These are phyloP conservation scores for Rhizopogon vulgaris DNA, from an alignment of 768 basidiomycete species.

Conservation along the genomic window DNA sequence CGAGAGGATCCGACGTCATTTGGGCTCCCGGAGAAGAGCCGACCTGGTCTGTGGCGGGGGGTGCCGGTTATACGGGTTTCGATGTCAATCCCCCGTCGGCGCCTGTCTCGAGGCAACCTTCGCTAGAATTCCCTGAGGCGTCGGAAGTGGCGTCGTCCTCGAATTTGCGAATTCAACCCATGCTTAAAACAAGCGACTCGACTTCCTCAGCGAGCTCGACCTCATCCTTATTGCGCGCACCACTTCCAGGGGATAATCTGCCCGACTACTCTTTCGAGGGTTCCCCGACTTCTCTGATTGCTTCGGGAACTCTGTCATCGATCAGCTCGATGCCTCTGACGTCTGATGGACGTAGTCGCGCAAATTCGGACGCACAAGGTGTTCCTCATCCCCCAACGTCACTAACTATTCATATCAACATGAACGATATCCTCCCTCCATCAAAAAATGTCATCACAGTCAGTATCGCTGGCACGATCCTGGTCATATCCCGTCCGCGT, in stretches of 20 bases:
- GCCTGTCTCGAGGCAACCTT: constrained; percentile 39
- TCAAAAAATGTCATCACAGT: constrained; percentile 62
- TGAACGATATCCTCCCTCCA: constrained; percentile 68
- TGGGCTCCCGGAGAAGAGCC: constrained; percentile 51
- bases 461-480: constrained; percentile 56
- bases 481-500: constrained; percentile 43
- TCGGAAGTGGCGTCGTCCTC: constrained; percentile 12
- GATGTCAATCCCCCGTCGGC: constrained; percentile 42
- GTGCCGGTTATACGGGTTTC: constrained; percentile 66
- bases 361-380: constrained; percentile 27
- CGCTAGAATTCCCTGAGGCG: constrained; percentile 38
- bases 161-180: constrained; percentile 15
- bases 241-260: constrained; percentile 57
- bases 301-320: constrained; percentile 36
- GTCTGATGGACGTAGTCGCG: constrained; percentile 30
- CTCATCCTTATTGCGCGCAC: constrained; percentile 67
- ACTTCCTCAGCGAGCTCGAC: constrained; percentile 35
- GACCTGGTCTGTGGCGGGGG: constrained; percentile 61
- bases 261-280: constrained; percentile 75
- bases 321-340: constrained; percentile 28
- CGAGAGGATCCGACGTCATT: constrained; percentile 59
- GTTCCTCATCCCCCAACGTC: constrained; percentile 38
- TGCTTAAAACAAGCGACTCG: constrained; percentile 31
- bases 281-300: constrained; percentile 47
- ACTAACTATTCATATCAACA: constrained; percentile 68